Evolutionary conservation across 768 basidiomycete genomes (phyloP).

Genomic region (Coprinellus aureogranulatus): DNA sequence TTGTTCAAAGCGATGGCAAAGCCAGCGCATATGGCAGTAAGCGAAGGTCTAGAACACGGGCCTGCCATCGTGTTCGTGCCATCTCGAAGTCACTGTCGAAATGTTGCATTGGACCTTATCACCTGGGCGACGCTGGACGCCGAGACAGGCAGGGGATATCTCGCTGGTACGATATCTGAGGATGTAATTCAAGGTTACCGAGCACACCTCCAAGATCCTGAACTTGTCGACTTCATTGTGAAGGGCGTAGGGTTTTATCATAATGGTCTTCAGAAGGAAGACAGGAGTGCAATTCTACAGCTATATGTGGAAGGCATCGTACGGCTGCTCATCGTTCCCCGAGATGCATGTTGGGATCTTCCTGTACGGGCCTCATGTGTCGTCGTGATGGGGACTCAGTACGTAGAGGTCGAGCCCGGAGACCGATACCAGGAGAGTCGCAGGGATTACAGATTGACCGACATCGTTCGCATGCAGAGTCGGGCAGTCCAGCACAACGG

Average conservation of each 20-base stretch:
- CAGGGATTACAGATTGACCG: constrained; percentile 77
- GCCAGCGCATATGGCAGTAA: constrained; percentile 79
- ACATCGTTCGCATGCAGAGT: constrained; percentile 90
- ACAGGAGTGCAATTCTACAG: constrained; percentile 72
- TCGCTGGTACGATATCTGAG: constrained; percentile 46
- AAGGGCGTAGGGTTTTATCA: constrained; percentile 90
- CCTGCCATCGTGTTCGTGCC: constrained; percentile 85
- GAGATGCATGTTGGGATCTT: constrained; percentile 86
- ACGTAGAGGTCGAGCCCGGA: constrained; percentile 49
- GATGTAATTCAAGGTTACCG: constrained; percentile 61
- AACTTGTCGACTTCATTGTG: constrained; percentile 68
- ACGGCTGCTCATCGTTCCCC: constrained; percentile 76
- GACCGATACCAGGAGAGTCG: constrained; percentile 61
- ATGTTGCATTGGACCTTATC: constrained; percentile 78
- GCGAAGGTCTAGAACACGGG: constrained; percentile 38
- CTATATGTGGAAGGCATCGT: constrained; percentile 80
- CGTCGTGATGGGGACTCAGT: constrained; percentile 92
- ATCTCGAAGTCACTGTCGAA: constrained; percentile 70
- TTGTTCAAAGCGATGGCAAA: constrained; percentile 91
- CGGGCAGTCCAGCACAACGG: constrained; percentile 67
- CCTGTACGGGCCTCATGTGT: constrained; percentile 81
- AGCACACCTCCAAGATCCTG: constrained; percentile 55
- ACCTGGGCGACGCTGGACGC: constrained; percentile 81
- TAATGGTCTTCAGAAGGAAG: constrained; percentile 61
- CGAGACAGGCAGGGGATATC: constrained; percentile 66